These are phyloP conservation scores for Tricholoma matsutake DNA, from an alignment of 768 basidiomycete species.

Conservation along the genomic window DNA sequence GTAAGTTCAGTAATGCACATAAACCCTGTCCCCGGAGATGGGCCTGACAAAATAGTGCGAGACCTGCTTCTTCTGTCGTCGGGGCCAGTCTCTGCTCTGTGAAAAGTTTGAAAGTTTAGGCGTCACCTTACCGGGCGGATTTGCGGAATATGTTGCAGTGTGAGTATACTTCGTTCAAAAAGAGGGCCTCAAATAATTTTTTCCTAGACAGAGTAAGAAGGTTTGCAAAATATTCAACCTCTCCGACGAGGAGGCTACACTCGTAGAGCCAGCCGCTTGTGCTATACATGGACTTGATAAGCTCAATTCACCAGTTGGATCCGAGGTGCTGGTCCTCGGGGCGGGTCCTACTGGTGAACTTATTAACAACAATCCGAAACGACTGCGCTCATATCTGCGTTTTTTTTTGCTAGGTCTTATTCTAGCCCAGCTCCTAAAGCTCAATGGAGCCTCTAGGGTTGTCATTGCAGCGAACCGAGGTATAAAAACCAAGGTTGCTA, in stretches of 20 bases:
- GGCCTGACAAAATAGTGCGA: constrained; percentile 26
- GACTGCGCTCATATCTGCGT: neutral
- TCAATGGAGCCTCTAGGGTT: constrained; percentile 68
- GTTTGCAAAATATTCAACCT: constrained; percentile 75
- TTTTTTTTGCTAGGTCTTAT: constrained; percentile 48
- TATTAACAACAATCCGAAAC: neutral
- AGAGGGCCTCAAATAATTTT: neutral
- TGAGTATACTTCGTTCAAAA: constrained; percentile 28
- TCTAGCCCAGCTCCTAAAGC: constrained; percentile 71
- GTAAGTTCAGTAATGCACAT: constrained; percentile 20
- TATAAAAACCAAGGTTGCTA: constrained; percentile 74
- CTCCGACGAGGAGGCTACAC: constrained; percentile 71
- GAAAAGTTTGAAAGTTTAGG: constrained; percentile 68
- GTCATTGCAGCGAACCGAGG: constrained; percentile 76
- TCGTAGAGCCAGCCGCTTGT: constrained; percentile 76
- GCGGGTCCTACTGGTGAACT: constrained; percentile 65
- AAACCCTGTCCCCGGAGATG: neutral
- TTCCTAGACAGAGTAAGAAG: constrained; percentile 56
- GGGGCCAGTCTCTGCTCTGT: constrained; percentile 65
- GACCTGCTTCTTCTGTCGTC: constrained; percentile 70
- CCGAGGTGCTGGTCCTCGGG: constrained; percentile 71
- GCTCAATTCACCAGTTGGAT: constrained; percentile 62
- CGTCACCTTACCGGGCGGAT: constrained; percentile 63
- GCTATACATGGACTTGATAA: constrained; percentile 81
- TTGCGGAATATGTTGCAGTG: constrained; percentile 73